Evolutionary conservation across 495 filamentous ascomycete species (phyloP).

Genomic region (Aspergillus baeticus): DNA sequence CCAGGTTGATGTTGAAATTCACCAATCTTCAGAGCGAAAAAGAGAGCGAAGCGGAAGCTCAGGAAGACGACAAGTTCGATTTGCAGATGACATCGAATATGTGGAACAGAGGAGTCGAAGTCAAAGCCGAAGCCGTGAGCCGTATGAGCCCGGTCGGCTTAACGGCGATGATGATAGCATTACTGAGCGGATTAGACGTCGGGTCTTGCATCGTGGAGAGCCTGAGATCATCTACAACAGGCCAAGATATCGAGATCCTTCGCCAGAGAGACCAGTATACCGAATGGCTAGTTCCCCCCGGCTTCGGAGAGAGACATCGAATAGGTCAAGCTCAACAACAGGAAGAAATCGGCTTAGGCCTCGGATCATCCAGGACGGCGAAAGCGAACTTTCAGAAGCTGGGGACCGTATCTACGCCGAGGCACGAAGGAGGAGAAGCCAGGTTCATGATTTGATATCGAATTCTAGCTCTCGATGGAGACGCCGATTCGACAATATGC

Average conservation of each 20-base stretch:
- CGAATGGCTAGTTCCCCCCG: neutral
- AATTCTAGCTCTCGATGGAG: constrained; percentile 7
- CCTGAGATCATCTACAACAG: neutral
- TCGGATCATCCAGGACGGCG: constrained; percentile 23
- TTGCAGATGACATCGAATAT: constrained; percentile 15
- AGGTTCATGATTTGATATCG: constrained; percentile 10
- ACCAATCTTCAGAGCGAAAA: constrained; percentile 7
- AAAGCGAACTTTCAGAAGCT: constrained; percentile 18
- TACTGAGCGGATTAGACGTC: neutral
- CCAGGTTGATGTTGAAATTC: constrained; percentile 15
- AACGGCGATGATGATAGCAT: neutral
- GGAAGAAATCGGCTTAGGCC: constrained; percentile 10
- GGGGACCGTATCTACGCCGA: constrained; percentile 17
- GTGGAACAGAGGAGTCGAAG: constrained; percentile 2
- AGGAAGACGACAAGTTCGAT: constrained; percentile 17
- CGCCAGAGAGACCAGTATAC: neutral
- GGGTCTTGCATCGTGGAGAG: neutral
- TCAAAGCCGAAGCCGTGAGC: neutral
- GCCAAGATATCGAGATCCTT: neutral
- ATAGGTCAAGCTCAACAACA: neutral
- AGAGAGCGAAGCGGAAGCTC: constrained; percentile 7
- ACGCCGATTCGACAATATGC: constrained; percentile 3
- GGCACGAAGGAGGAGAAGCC: constrained; percentile 13
- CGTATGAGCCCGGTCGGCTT: neutral
- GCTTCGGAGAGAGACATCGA: neutral